Evolutionary conservation across 768 basidiomycete species (phyloP).

Genomic region (Mycena sanguinolenta): DNA sequence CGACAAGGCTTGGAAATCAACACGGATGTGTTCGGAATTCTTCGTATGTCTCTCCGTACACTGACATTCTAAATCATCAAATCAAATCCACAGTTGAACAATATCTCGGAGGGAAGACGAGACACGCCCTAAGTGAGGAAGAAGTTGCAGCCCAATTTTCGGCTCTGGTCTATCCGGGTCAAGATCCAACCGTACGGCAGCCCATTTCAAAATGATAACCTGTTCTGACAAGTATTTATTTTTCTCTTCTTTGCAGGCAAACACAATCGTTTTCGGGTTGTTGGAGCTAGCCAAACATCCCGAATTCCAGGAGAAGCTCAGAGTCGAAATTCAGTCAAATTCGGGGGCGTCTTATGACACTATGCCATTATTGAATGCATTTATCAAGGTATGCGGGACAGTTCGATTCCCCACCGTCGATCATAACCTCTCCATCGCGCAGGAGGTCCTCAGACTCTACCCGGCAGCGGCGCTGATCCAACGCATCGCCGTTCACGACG

Average conservation of each 20-base stretch:
- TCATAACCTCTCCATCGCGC: too few relatives aligned
- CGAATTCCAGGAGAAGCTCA: slow-evolving; percentile 18
- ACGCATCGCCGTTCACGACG: slow-evolving; percentile 11
- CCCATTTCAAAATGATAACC: background rate
- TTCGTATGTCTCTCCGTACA: background rate
- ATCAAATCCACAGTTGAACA: background rate
- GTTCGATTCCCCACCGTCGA: too few relatives aligned
- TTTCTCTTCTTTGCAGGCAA: background rate
- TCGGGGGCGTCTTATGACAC: background rate
- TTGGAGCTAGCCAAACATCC: slow-evolving; percentile 23
- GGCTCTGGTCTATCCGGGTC: slow-evolving; percentile 4
- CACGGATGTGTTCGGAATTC: slow-evolving; percentile 2
- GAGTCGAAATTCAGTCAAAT: slow-evolving; percentile 15
- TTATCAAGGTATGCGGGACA: slow-evolving; percentile 30
- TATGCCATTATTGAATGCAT: slow-evolving; percentile 33
- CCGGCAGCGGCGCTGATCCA: slow-evolving; percentile 6
- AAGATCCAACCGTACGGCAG: slow-evolving; percentile 19
- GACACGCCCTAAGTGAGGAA: slow-evolving; percentile 17
- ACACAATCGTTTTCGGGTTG: slow-evolving; percentile 23
- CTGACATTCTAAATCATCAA: background rate
- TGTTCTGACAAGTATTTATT: background rate
- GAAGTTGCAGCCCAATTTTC: slow-evolving; percentile 18
- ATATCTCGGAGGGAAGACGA: background rate
- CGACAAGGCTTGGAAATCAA: background rate
- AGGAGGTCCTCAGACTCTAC: slow-evolving; percentile 34